These are phyloP conservation scores for Petunia hybrid DNA, from an alignment of 305 asterid species.

Conservation along the genomic window DNA sequence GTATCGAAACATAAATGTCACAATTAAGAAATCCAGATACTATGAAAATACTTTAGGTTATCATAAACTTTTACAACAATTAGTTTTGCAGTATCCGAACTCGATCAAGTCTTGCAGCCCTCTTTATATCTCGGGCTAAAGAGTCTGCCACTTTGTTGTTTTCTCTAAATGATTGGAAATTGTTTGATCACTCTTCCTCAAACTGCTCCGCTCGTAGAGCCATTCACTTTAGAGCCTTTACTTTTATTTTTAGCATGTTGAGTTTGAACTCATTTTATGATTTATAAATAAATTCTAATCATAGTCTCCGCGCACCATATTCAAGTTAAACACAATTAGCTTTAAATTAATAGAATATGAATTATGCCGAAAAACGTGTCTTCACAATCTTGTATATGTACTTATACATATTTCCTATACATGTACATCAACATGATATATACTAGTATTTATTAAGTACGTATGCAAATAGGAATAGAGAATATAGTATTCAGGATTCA, in stretches of 20 bases:
- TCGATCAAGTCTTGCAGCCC: background rate
- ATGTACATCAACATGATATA: background rate
- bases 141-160: too few species aligned
- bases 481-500: too few species aligned
- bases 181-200: too few species aligned
- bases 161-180: too few species aligned
- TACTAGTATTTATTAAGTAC: background rate
- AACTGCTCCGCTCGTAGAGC: background rate
- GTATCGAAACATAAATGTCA: background rate
- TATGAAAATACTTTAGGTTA: background rate
- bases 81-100: background rate
- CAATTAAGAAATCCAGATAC: background rate
- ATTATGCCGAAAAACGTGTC: too few species aligned
- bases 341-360: too few species aligned
- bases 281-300: background rate
- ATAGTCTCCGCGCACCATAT: too few species aligned
- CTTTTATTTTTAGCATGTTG: too few species aligned
- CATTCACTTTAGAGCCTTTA: background rate
- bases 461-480: background rate
- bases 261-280: background rate
- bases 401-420: background rate
- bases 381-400: too few species aligned
- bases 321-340: too few species aligned
- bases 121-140: too few species aligned
- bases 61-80: background rate